Evolutionary conservation across 768 basidiomycete genomes (phyloP).

Genomic region (Stropharia rugosoannulata): DNA sequence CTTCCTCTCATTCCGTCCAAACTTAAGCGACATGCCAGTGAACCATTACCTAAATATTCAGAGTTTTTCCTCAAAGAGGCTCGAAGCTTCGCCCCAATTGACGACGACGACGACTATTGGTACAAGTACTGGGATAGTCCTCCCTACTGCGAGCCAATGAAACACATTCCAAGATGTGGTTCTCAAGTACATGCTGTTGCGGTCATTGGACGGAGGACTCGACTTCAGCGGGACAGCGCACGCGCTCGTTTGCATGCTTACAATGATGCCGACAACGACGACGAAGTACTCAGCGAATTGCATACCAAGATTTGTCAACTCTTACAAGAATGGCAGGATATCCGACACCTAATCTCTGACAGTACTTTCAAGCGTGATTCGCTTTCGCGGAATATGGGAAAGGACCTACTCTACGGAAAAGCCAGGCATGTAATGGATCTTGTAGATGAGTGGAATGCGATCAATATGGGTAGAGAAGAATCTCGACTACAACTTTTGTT

Average conservation of each 20-base stretch:
- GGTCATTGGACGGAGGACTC: neutral
- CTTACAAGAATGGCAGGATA: too few relatives aligned
- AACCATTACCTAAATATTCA: neutral
- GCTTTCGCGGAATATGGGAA: too few relatives aligned
- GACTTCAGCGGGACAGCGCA: neutral
- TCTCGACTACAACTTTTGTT: neutral
- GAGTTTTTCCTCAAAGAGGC: neutral
- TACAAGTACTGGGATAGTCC: neutral
- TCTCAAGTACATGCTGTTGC: neutral
- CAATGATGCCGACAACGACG: neutral
- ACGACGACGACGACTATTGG: neutral
- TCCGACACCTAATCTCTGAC: too few relatives aligned
- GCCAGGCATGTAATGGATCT: neutral
- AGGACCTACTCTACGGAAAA: neutral
- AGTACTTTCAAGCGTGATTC: too few relatives aligned
- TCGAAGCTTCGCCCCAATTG: neutral
- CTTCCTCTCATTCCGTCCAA: neutral
- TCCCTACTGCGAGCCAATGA: neutral
- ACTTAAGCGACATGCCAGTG: neutral
- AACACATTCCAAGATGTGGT: neutral
- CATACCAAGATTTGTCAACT: too few relatives aligned
- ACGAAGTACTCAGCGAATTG: too few relatives aligned
- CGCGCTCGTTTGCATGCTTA: too few relatives aligned
- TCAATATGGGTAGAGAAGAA: neutral
- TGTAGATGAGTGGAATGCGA: neutral